Evolutionary conservation across 177 flowering plant species (phyloP), one percentile per base, ranked within the genome.

Genomic region (Telopea speciosissima): DNA sequence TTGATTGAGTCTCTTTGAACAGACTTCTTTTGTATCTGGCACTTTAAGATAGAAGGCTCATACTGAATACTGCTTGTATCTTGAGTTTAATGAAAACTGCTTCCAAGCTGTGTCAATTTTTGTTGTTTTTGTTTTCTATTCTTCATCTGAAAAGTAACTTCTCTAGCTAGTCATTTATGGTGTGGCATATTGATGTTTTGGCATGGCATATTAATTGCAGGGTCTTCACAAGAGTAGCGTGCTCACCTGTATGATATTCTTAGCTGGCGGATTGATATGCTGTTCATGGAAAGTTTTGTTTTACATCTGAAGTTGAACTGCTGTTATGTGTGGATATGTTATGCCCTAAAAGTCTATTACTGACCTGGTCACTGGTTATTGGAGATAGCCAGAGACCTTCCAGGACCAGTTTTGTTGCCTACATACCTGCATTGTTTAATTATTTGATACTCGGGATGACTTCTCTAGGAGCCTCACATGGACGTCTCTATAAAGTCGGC

Each of bases 231-330:
- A 85, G 92, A 90, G 85, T 90, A 90, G 88, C 87, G 79, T 89
- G 94, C 85, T 85, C 83, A 76, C 86, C 83, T 90, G 77, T 89
- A 68, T 90, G 91, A 88, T 90, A 87, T 77, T 81, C 85, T 85
- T 89, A 84, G 85, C 91, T 92, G 97, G 91, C 78, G 92, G 93
- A 82, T 89, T 89, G 92, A 87, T 90, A 72, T 86, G 96, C 91
- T 85, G 88, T 89, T 74, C 88, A 81, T 83, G 85, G 83, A 86
- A 87, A 87, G 83, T 90, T 86, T 85, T 83, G 78, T 84, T 87
- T 87, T 85, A 69, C 84, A 72, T 80, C 86, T 86, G 89, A 86
- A 80, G 90, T 89, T 84, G 83, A 80, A 77, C 77, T 78, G 75
- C 82, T 65, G 83, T 79, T 75, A 64, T 82, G 71, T 86, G 67